Percentiles rank a stretch among this genome's conserved stretches.
These are phyloP conservation scores for Colletotrichum somersetense DNA, from an alignment of 2,329 filamentous ascomycete genomes.

Conservation along the genomic window DNA sequence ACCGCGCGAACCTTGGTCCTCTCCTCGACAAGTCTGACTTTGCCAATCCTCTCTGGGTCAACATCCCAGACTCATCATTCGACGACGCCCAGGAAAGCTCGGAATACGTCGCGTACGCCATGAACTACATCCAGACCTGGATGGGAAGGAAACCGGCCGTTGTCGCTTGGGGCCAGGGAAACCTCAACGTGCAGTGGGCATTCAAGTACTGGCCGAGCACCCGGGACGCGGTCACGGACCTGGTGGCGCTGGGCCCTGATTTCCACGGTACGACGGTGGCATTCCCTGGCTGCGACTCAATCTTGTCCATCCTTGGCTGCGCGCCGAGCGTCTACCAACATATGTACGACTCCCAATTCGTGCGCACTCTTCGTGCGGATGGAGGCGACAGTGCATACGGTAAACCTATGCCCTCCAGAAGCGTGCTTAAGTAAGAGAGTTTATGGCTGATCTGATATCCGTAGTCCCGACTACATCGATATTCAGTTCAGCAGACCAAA, in stretches of 20 bases:
- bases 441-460: background rate
- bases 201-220: slow-evolving; percentile 69
- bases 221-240: slow-evolving; percentile 58
- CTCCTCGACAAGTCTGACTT: slow-evolving; percentile 57
- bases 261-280: slow-evolving; percentile 51
- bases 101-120: slow-evolving; percentile 69
- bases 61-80: slow-evolving; percentile 62
- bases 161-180: slow-evolving; percentile 68
- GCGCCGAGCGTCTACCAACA: slow-evolving; percentile 61
- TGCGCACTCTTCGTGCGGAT: slow-evolving; percentile 56
- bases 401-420: background rate
- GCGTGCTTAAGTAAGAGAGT: accelerated
- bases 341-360: slow-evolving; percentile 57
- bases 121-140: slow-evolving; percentile 65
- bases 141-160: slow-evolving; percentile 56
- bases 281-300: slow-evolving; percentile 15
- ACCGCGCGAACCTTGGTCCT: slow-evolving; percentile 62
- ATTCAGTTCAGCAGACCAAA: slow-evolving; percentile 63
- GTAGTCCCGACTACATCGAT: slow-evolving; percentile 65
- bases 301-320: slow-evolving; percentile 16
- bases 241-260: slow-evolving; percentile 65
- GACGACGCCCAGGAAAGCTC: slow-evolving; percentile 63
- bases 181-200: slow-evolving; percentile 67
- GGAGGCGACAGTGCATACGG: slow-evolving; percentile 63
- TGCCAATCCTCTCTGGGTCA: slow-evolving; percentile 68